phyloP scores from a whole-genome alignment of 345 rosid genomes.

The Brassica rapa region DNA sequence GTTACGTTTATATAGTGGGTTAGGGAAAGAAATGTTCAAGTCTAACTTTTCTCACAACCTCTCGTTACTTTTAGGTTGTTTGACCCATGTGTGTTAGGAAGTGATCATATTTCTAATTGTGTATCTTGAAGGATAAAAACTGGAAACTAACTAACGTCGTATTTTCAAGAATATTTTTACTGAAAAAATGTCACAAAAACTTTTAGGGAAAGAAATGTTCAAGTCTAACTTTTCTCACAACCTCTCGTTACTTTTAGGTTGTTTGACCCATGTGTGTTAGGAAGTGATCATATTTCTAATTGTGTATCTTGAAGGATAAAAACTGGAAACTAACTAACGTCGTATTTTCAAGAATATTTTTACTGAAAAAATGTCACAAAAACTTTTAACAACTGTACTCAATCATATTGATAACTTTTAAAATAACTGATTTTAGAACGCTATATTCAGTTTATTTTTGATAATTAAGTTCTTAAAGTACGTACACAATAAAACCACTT shows the following conservation, averaged over 20 bases:
- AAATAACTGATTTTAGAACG: background rate
- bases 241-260: conserved; percentile 32
- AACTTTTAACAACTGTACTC: background rate
- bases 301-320: background rate
- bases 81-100: background rate
- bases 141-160: background rate
- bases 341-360: background rate
- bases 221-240: conserved; percentile 2
- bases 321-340: background rate
- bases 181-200: background rate
- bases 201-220: background rate
- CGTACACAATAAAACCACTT: background rate
- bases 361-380: background rate
- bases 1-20: conserved; percentile 16
- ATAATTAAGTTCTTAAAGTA: background rate
- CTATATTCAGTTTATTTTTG: background rate
- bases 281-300: background rate
- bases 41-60: conserved; percentile 17
- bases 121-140: background rate
- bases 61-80: conserved; percentile 29
- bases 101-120: background rate
- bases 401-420: background rate
- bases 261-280: conserved; percentile 9
- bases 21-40: background rate
- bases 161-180: background rate